These are phyloP conservation scores for Pseudogymnoascus sp. DNA, from an alignment of 2,329 filamentous ascomycete genomes.

Conservation along the genomic window DNA sequence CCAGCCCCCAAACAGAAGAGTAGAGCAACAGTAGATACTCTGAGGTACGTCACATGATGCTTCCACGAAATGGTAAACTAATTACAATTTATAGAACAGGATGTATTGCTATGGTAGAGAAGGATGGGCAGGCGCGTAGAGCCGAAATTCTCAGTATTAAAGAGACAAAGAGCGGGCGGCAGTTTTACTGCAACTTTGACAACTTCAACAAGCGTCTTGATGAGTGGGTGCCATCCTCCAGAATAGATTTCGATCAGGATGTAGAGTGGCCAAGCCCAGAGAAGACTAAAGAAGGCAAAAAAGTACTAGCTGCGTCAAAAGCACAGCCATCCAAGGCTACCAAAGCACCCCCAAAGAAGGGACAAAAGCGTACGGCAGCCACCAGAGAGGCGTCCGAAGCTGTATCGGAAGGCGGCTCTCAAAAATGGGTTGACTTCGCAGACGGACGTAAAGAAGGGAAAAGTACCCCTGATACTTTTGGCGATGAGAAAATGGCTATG, in stretches of 20 bases:
- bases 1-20: conserved; percentile 60
- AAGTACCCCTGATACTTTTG: conserved; percentile 23
- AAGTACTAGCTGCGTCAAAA: conserved; percentile 45
- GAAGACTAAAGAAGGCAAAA: conserved; percentile 70
- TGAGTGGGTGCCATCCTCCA: conserved; percentile 79
- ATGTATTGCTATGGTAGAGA: conserved; percentile 30
- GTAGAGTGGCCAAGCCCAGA: conserved; percentile 92
- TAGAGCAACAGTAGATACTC: conserved; percentile 73
- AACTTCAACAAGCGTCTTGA: conserved; percentile 84
- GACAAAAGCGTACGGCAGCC: conserved; percentile 30
- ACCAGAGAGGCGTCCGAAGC: conserved; percentile 27
- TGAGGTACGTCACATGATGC: conserved; percentile 50
- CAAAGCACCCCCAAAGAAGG: conserved; percentile 27
- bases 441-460: conserved; percentile 22
- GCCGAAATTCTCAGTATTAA: conserved; percentile 95
- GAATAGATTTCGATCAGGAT: conserved; percentile 80
- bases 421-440: conserved; percentile 22
- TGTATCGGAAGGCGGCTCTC: conserved; percentile 25
- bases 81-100: conserved; percentile 22
- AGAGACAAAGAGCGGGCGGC: conserved; percentile 77
- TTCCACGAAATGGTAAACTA: not conserved
- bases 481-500: conserved; percentile 21
- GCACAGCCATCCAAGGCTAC: conserved; percentile 32
- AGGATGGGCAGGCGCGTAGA: conserved; percentile 76
- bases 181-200: conserved; percentile 95